A percentile compares a stretch with the other conserved stretches of the same genome.
phyloP scores from a whole-genome alignment of 2,329 filamentous ascomycete species.

The Colletotrichum orchidophilum region DNA sequence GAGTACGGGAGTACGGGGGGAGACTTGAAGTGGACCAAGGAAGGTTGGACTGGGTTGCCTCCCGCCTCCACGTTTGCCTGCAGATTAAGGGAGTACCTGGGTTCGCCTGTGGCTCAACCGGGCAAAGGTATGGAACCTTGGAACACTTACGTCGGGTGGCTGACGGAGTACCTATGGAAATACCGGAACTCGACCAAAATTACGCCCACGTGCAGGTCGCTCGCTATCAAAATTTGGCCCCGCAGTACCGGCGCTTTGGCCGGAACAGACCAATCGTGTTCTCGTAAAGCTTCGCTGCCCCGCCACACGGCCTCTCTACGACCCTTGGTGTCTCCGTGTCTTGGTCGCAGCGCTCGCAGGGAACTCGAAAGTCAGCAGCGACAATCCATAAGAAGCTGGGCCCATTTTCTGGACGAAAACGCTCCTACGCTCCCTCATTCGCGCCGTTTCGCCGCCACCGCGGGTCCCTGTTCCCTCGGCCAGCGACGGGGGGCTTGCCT shows the following conservation, averaged over 20 bases:
- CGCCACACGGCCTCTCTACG: constrained; percentile 28
- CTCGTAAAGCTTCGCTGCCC: constrained; percentile 13
- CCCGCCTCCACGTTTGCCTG: constrained; percentile 27
- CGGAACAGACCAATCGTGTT: constrained; percentile 14
- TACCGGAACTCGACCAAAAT: constrained; percentile 4
- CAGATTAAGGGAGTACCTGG: constrained; percentile 22
- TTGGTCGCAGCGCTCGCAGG: neutral
- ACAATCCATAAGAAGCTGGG: neutral
- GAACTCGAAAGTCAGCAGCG: neutral
- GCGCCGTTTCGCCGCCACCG: constrained; percentile 2
- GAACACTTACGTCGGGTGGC: neutral
- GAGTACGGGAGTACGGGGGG: constrained; percentile 6
- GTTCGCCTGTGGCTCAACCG: constrained; percentile 15
- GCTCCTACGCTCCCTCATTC: constrained; percentile 2
- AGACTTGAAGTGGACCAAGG: neutral
- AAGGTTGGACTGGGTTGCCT: constrained; percentile 33
- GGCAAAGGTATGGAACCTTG: neutral
- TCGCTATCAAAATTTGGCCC: constrained; percentile 17
- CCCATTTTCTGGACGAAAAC: neutral
- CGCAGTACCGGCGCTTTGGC: constrained; percentile 9
- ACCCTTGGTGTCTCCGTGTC: constrained; percentile 23
- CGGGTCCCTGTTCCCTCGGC: constrained; percentile 3
- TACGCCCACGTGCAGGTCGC: constrained; percentile 21
- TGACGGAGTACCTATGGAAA: neutral
- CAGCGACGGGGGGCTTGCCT: neutral